Evolutionary conservation across 1,284 basidiomycete species (phyloP).

Genomic region (Phellinidium pouzarii): DNA sequence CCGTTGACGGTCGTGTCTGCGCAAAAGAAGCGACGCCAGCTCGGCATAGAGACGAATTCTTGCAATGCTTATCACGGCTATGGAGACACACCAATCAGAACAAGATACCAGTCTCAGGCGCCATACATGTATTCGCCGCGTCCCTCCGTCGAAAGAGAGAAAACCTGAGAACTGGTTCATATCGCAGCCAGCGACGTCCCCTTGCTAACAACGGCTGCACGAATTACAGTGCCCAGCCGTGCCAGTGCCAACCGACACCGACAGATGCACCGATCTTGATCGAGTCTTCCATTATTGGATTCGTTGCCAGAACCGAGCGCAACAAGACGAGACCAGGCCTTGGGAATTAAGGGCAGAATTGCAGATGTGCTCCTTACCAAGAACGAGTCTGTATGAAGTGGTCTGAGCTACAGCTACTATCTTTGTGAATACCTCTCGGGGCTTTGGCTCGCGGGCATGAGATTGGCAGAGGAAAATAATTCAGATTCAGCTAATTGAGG

Average conservation of each 20-base stretch:
- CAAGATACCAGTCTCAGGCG: slow-evolving; percentile 7
- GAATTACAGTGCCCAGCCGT: slow-evolving; percentile 22
- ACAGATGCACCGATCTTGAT: slow-evolving; percentile 19
- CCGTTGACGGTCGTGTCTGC: slow-evolving; percentile 23
- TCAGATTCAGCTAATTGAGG: too few species aligned
- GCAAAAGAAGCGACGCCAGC: slow-evolving; percentile 23
- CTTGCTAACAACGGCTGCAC: slow-evolving; percentile 20
- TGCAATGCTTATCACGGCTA: slow-evolving; percentile 8
- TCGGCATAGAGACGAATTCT: slow-evolving; percentile 18
- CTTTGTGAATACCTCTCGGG: slow-evolving; percentile 23
- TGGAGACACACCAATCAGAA: background rate
- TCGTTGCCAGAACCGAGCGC: slow-evolving; percentile 17
- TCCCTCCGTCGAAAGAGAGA: slow-evolving; percentile 23
- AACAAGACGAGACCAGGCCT: slow-evolving; percentile 21
- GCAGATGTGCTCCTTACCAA: slow-evolving; percentile 22
- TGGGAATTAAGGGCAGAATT: slow-evolving; percentile 23
- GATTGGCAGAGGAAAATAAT: too few species aligned
- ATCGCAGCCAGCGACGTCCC: slow-evolving; percentile 22
- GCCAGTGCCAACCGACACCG: slow-evolving; percentile 24
- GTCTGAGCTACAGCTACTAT: slow-evolving; percentile 26
- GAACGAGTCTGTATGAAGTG: slow-evolving; percentile 23
- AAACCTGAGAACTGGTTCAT: slow-evolving; percentile 20
- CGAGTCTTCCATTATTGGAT: slow-evolving; percentile 15
- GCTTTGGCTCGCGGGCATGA: slow-evolving; percentile 17
- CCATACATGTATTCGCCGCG: slow-evolving; percentile 22